phyloP scores from a whole-genome alignment of 1,139 yeast genomes.

The Sugiyamaella paludigena region DNA sequence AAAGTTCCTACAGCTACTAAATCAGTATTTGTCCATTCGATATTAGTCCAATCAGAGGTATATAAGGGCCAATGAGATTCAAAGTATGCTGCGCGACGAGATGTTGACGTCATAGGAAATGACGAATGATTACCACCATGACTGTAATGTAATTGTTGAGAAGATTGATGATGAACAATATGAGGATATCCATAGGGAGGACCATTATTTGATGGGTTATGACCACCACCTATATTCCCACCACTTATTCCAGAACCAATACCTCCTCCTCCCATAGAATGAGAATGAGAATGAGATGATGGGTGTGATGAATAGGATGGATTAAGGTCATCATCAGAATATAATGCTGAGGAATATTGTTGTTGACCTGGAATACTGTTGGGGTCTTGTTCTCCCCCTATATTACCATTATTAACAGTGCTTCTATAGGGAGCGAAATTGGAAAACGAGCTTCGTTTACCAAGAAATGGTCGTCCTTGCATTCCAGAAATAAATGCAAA shows the following conservation, averaged over 20 bases:
- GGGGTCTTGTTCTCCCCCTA: not conserved
- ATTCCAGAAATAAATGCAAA: too few species aligned
- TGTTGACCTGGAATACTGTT: too few species aligned
- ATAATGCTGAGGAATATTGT: too few species aligned
- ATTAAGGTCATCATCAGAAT: too few species aligned
- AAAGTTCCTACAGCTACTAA: conserved; percentile 65
- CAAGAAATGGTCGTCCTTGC: conserved; percentile 23
- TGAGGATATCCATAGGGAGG: conserved; percentile 7
- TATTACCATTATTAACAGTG: not conserved
- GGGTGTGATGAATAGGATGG: too few species aligned
- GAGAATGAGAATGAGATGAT: conserved; percentile 9
- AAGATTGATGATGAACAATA: too few species aligned
- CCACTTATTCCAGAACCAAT: not conserved
- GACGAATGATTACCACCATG: conserved; percentile 1
- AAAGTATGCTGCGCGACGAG: conserved; percentile 51
- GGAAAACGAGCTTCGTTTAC: conserved; percentile 29
- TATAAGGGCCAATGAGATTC: conserved; percentile 63
- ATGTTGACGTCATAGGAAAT: too few species aligned
- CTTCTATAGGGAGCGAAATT: conserved; percentile 20
- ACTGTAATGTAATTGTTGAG: too few species aligned
- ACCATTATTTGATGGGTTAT: too few species aligned
- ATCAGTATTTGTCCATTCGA: conserved; percentile 44
- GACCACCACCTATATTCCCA: not conserved
- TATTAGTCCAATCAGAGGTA: conserved; percentile 63
- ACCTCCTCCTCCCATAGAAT: not conserved